A percentile compares a stretch with the other conserved stretches of the same genome.
phyloP scores from a whole-genome alignment of 2,329 filamentous ascomycete species.

The Oidium heveae region DNA sequence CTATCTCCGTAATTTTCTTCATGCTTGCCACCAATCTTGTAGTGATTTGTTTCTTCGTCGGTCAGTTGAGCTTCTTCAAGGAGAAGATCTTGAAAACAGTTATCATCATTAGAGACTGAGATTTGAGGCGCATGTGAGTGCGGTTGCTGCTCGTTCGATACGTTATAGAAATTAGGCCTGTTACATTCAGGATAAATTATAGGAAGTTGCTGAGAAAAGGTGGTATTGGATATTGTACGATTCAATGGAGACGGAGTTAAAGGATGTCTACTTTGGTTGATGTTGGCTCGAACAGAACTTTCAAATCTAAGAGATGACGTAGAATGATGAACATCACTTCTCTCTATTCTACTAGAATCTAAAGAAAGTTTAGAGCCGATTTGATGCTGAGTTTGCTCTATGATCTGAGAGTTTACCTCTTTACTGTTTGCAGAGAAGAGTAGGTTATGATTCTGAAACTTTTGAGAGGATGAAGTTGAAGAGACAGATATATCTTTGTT shows the following conservation, averaged over 20 bases:
- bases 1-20: slow-evolving; percentile 6
- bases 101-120: slow-evolving; percentile 4
- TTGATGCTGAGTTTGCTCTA: slow-evolving; percentile 6
- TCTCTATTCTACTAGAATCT: too few relatives aligned
- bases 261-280: background rate
- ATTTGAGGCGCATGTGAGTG: too few relatives aligned
- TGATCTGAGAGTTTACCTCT: slow-evolving; percentile 10
- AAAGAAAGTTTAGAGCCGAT: background rate
- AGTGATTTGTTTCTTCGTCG: slow-evolving; percentile 2
- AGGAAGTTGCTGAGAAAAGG: background rate
- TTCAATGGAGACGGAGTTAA: background rate
- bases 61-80: slow-evolving; percentile 7
- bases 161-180: background rate
- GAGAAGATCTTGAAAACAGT: slow-evolving; percentile 7
- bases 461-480: background rate
- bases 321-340: background rate
- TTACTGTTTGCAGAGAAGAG: slow-evolving; percentile 6
- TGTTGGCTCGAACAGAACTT: background rate
- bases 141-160: background rate
- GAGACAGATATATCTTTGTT: background rate
- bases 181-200: background rate
- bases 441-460: slow-evolving; percentile 2
- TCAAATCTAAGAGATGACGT: background rate
- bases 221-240: background rate
- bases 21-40: background rate